phyloP scores from a whole-genome alignment of 2,329 filamentous ascomycete genomes.

The Talaromyces sp. region DNA sequence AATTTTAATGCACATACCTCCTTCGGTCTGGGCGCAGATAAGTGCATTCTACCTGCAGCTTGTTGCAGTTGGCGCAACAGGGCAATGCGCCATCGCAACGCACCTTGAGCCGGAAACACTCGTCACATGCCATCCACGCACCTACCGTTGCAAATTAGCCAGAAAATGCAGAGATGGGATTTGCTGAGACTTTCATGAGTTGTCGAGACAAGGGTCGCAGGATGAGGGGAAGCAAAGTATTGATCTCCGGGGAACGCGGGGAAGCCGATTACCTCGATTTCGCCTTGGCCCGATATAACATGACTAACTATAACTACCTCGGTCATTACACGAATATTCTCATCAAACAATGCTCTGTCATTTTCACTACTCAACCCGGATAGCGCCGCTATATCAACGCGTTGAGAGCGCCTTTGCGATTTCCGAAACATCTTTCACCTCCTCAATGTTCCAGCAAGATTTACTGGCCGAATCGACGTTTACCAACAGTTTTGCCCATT shows the following conservation, averaged over 20 bases:
- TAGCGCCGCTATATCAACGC: not conserved
- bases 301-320: too few relatives aligned
- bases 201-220: too few relatives aligned
- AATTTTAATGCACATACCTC: slow-evolving; percentile 8
- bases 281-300: not conserved
- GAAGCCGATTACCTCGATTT: not conserved
- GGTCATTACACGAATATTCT: not conserved
- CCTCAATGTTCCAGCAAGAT: slow-evolving; percentile 26
- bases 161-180: too few relatives aligned
- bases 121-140: slow-evolving; percentile 11
- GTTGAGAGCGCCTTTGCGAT: not conserved
- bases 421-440: slow-evolving; percentile 21
- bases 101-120: slow-evolving; percentile 14
- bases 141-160: not conserved
- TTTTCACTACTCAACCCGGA: not conserved
- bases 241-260: not conserved
- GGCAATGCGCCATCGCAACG: slow-evolving; percentile 14
- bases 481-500: slow-evolving; percentile 41
- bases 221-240: not conserved
- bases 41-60: slow-evolving; percentile 12
- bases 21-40: slow-evolving; percentile 13
- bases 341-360: not conserved
- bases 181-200: too few relatives aligned
- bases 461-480: slow-evolving; percentile 30
- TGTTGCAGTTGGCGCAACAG: slow-evolving; percentile 10